phyloP scores from a whole-genome alignment of 345 rosid genomes.

The Nasturtium officinale region DNA sequence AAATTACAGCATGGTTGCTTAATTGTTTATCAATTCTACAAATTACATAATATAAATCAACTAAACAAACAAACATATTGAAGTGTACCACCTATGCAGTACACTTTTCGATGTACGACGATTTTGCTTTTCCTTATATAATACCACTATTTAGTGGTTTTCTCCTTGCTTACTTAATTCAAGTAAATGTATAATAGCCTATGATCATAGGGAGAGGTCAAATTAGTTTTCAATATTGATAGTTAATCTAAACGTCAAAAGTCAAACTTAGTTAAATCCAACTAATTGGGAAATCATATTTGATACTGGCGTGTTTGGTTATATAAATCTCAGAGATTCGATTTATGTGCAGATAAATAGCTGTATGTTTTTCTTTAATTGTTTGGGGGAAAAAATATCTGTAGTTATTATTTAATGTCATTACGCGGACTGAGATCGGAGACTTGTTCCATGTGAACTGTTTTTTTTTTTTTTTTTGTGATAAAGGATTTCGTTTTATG shows the following conservation, averaged over 20 bases:
- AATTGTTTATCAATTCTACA: slow-evolving; percentile 11
- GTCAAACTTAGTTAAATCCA: slow-evolving; percentile 27
- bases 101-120: neutral
- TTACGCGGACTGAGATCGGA: slow-evolving; percentile 33
- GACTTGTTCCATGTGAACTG: slow-evolving; percentile 29
- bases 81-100: neutral
- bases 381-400: neutral
- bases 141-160: slow-evolving; percentile 19
- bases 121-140: neutral
- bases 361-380: slow-evolving; percentile 15
- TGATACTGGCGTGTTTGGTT: slow-evolving; percentile 19
- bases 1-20: neutral
- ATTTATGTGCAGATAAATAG: slow-evolving; percentile 27
- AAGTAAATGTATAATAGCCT: neutral
- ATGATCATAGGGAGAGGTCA: slow-evolving; percentile 23
- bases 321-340: slow-evolving; percentile 23
- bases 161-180: slow-evolving; percentile 14
- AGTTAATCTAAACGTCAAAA: slow-evolving; percentile 8
- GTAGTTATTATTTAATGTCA: slow-evolving; percentile 5
- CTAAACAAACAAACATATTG: neutral
- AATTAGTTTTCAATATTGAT: slow-evolving; percentile 1
- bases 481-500: neutral
- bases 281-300: neutral
- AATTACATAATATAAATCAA: neutral
- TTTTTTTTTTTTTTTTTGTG: too few species aligned